These are phyloP conservation scores for Hondaea fermentalgiana DNA, from an alignment of 108 stramenopile species.

Conservation along the genomic window DNA sequence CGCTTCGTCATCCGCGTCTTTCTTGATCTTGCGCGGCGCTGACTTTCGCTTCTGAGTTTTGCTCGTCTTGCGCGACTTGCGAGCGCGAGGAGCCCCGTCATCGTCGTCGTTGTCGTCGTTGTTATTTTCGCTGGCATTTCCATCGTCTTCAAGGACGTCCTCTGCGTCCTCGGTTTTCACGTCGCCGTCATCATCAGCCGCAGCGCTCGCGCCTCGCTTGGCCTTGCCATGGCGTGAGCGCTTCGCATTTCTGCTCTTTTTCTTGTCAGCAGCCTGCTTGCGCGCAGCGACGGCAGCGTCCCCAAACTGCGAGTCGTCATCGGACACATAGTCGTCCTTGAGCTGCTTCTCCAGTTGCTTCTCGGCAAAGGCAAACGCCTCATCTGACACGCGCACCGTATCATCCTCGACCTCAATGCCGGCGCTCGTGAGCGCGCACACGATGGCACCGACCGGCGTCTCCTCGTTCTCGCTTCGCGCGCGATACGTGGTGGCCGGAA, in stretches of 20 bases:
- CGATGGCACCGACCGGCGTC: not conserved
- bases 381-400: not conserved
- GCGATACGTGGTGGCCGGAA: not conserved
- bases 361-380: not conserved
- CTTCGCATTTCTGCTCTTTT: not conserved
- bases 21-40: not conserved
- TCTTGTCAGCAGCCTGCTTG: not conserved
- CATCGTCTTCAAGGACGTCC: not conserved
- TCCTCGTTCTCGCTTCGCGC: not conserved
- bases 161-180: not conserved
- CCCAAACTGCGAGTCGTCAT: not conserved
- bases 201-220: not conserved
- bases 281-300: not conserved
- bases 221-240: not conserved
- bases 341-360: not conserved
- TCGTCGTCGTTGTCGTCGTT: not conserved
- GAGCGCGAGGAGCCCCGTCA: not conserved
- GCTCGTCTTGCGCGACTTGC: not conserved
- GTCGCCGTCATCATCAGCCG: not conserved
- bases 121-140: too few relatives aligned
- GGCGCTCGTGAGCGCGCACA: not conserved
- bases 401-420: not conserved
- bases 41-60: too few relatives aligned
- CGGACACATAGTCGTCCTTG: not conserved
- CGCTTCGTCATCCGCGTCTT: not conserved